Conservation (phyloP, 345 rosid genomes). For the Syzygium aqueum region DNA sequence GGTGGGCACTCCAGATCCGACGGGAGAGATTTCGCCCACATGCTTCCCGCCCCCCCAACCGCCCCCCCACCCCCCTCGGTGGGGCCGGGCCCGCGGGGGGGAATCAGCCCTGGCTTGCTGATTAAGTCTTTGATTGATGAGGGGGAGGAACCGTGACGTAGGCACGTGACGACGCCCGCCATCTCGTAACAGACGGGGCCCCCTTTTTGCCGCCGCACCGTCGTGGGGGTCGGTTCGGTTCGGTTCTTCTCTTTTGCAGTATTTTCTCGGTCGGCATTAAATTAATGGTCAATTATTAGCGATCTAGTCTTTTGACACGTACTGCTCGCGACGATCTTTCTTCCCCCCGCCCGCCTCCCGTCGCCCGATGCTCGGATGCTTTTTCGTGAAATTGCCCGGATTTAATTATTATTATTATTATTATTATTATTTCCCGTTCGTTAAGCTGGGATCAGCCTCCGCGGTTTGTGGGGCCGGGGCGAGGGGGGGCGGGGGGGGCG, state of each 20-base stretch:
- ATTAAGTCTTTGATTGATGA: neutral
- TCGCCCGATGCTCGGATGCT: neutral
- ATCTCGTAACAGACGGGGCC: neutral
- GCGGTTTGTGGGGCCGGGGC: neutral
- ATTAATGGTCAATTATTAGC: neutral
- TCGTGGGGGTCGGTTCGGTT: neutral
- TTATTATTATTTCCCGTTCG: neutral
- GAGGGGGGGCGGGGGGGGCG: neutral
- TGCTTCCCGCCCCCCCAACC: too few relatives aligned
- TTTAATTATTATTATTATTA: neutral
- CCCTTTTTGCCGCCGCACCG: too few relatives aligned
- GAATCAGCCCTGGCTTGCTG: neutral
- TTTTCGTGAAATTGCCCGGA: neutral
- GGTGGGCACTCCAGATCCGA: neutral
- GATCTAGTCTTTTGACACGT: neutral
- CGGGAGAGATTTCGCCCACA: neutral
- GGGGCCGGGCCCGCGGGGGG: neutral
- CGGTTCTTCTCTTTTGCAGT: neutral
- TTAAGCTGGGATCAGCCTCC: neutral
- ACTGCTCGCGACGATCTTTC: neutral
- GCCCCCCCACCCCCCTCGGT: neutral
- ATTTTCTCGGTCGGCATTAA: neutral
- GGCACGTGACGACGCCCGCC: neutral
- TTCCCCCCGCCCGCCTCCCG: neutral
- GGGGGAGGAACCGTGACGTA: neutral